phyloP scores from a whole-genome alignment of 305 asterid species.

The Euphrasia arctica region DNA sequence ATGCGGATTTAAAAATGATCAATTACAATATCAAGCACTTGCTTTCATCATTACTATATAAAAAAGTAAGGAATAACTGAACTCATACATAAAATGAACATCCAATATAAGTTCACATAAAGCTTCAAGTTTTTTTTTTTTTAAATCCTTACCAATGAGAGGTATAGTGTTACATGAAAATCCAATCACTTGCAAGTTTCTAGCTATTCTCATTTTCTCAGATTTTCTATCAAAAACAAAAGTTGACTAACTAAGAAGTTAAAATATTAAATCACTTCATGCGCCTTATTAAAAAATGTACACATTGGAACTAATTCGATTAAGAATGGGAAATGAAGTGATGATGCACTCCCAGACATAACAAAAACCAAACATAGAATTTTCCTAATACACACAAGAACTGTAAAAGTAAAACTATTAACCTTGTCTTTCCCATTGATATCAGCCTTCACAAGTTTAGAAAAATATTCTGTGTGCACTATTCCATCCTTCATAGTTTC shows the following conservation, averaged over 20 bases:
- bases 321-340: conserved; percentile 12
- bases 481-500: conserved; percentile 89
- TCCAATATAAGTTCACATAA: not conserved
- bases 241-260: not conserved
- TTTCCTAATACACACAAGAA: not conserved
- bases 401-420: conserved; percentile 21
- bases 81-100: conserved; percentile 14
- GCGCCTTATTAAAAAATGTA: conserved; percentile 11
- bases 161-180: conserved; percentile 1
- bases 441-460: conserved; percentile 95
- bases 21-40: not conserved
- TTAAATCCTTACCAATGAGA: conserved; percentile 3
- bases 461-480: conserved; percentile 73
- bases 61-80: not conserved
- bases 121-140: conserved; percentile 2
- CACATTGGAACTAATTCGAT: conserved; percentile 8
- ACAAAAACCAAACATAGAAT: conserved; percentile 11
- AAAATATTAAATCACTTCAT: conserved; percentile 1
- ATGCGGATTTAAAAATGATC: not conserved
- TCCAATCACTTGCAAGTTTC: not conserved
- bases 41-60: not conserved
- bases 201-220: not conserved
- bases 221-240: not conserved
- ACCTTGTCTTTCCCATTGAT: conserved; percentile 95
- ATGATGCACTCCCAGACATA: conserved; percentile 16